A percentile compares a stretch with the other conserved stretches of the same genome.
Evolutionary conservation across 2,329 filamentous ascomycete genomes (phyloP).

Genomic region (Aspergillus sp.): DNA sequence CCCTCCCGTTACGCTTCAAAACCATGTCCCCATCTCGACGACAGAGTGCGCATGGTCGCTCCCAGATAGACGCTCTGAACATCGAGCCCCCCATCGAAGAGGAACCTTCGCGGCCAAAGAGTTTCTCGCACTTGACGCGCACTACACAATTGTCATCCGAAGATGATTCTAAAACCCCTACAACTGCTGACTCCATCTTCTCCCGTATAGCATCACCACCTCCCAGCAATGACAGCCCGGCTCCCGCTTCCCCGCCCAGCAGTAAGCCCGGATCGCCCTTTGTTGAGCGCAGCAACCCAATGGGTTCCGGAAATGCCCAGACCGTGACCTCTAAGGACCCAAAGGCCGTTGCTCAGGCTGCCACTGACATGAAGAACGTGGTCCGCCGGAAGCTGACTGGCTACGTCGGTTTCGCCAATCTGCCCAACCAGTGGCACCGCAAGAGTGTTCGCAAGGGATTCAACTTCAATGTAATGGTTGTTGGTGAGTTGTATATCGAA

Average conservation of each 20-base stretch:
- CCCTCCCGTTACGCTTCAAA: conserved; percentile 12
- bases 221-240: conserved; percentile 32
- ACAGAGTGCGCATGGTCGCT: conserved; percentile 19
- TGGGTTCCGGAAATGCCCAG: conserved; percentile 55
- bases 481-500: conserved; percentile 68
- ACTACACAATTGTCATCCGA: conserved; percentile 13
- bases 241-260: conserved; percentile 39
- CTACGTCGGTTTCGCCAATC: conserved; percentile 97
- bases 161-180: conserved; percentile 13
- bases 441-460: conserved; percentile 99
- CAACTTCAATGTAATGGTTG: conserved; percentile 99
- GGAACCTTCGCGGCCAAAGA: conserved; percentile 15
- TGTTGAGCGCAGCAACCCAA: conserved; percentile 59
- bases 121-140: conserved; percentile 14
- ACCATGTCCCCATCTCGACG: conserved; percentile 17
- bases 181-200: conserved; percentile 25
- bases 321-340: conserved; percentile 66
- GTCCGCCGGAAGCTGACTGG: conserved; percentile 97
- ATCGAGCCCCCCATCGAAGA: conserved; percentile 3
- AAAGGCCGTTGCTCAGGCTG: conserved; percentile 56
- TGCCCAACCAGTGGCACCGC: conserved; percentile 99
- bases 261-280: conserved; percentile 56
- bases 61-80: conserved; percentile 12
- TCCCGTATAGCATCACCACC: conserved; percentile 31
- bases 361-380: conserved; percentile 83